Conservation (phyloP, 148 eudicot genomes). For the Heliamphora exappendiculata region DNA sequence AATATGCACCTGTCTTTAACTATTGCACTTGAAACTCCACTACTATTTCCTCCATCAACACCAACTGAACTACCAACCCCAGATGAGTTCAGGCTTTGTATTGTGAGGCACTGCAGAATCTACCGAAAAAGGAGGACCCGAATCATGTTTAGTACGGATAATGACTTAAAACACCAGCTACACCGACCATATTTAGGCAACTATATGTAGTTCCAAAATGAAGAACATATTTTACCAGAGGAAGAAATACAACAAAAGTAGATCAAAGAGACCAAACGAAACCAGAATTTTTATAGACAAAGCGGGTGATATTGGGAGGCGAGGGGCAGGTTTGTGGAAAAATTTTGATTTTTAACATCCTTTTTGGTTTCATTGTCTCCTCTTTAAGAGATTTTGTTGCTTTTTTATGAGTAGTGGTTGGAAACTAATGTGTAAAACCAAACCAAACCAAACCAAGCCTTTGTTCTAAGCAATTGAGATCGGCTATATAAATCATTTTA, state of each 20-base stretch:
- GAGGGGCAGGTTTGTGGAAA: no score
- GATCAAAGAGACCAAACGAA: background rate
- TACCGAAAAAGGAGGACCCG: conserved; percentile 19
- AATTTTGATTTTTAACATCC: no score
- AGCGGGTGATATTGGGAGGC: no score
- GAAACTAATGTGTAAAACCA: no score
- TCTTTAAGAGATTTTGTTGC: no score
- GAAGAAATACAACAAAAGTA: background rate
- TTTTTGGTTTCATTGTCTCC: no score
- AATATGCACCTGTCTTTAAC: conserved; percentile 71
- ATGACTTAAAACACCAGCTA: background rate
- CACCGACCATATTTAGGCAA: background rate
- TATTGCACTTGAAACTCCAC: conserved; percentile 85
- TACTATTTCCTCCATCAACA: conserved; percentile 79
- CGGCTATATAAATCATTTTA: no score
- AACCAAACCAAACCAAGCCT: no score
- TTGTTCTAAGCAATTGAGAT: no score
- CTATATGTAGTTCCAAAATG: no score
- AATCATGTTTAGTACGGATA: background rate
- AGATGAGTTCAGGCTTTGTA: conserved; percentile 82
- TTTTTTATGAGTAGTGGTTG: no score
- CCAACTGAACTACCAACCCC: conserved; percentile 62
- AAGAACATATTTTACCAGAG: background rate
- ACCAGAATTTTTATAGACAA: no score
- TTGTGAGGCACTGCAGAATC: conserved; percentile 81